Conservation (phyloP, 1,284 basidiomycete species). For the Trichosporon asahii region DNA sequence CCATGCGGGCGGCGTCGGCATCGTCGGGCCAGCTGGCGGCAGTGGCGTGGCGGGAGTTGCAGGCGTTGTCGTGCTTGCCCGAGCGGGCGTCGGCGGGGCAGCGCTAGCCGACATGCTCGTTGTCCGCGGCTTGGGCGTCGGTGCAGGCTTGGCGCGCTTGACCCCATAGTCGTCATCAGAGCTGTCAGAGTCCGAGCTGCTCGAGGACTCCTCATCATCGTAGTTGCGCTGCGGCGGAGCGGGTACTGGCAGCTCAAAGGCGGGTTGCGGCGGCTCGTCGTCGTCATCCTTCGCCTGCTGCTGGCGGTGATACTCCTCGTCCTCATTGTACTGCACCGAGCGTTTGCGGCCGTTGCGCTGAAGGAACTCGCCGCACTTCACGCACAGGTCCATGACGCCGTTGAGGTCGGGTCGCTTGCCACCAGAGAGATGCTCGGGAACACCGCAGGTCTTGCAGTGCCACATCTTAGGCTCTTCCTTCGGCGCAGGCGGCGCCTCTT, state of each 20-base stretch:
- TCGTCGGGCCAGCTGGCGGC: background rate
- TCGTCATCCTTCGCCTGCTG: constrained; percentile 56
- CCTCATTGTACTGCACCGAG: constrained; percentile 41
- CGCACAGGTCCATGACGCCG: constrained; percentile 83
- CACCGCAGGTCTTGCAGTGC: constrained; percentile 89
- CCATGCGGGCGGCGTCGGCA: constrained; percentile 63
- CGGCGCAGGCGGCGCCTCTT: constrained; percentile 1
- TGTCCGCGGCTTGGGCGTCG: constrained; percentile 13
- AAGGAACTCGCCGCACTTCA: constrained; percentile 70
- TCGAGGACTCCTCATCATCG: constrained; percentile 29
- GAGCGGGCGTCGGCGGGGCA: constrained; percentile 3
- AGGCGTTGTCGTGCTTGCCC: constrained; percentile 10
- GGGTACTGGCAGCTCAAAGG: constrained; percentile 18
- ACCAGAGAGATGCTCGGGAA: constrained; percentile 76
- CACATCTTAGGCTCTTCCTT: constrained; percentile 60
- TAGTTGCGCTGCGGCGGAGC: constrained; percentile 18
- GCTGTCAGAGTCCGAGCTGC: constrained; percentile 25
- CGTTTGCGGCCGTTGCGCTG: constrained; percentile 27
- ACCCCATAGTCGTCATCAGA: constrained; percentile 25
- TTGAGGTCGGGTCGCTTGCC: constrained; percentile 77
- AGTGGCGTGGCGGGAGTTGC: constrained; percentile 7
- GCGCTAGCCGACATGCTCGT: constrained; percentile 5
- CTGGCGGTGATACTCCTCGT: constrained; percentile 64
- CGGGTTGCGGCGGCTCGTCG: constrained; percentile 13
- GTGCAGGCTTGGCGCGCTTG: constrained; percentile 14